Evolutionary conservation across 768 basidiomycete genomes (phyloP), one percentile per base, ranked within the genome.

Genomic region (Leccinum subgranulosum): DNA sequence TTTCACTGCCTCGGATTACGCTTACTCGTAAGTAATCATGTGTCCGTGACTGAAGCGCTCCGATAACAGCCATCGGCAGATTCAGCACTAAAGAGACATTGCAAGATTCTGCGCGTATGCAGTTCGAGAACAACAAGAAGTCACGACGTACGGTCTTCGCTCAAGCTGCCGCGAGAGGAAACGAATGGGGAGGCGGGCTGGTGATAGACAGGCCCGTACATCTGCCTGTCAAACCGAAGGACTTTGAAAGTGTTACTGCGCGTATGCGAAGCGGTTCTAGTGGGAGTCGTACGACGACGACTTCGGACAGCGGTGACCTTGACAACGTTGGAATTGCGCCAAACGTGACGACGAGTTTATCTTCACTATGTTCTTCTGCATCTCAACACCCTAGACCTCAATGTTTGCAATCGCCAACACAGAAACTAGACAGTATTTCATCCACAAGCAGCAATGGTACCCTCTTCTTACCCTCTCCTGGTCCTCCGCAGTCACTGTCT

Each of bases 1-100:
- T 0, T 97, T 94, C 70, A 92, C 90, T 10, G 88, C 95, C 10
- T 86, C 87, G 1, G 95, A 98, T 74, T 97, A 95, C 71, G 92
- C 94, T 15, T 97, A 92, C 70, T 62, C 63, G 61, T 66, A 58
- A 65, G 64, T 57, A 48, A 41, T 15, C 55, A 53, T 62, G 53
- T 36, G 43, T 4, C 21, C 29, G 17, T 9, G 34, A 14, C 36
- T 7, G 51, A 54, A 48, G 49, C 6, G n/a, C 29, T 55, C 53
- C 54, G 55, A 63, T 46, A 11, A 63, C 48, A 11, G 41, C 19
- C 33, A 33, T 54, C 2, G 10, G 46, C 62, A 93, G 91, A 47
- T 85, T 81, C 65, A 87, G 78, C 65, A 93, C 89, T 3, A 79
- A 81, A 63, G 88, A 92, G 52, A 88, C 87, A 0, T 74, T 94